These are phyloP conservation scores for Malania oleifera DNA, from an alignment of 164 flowering plant species.

Conservation along the genomic window DNA sequence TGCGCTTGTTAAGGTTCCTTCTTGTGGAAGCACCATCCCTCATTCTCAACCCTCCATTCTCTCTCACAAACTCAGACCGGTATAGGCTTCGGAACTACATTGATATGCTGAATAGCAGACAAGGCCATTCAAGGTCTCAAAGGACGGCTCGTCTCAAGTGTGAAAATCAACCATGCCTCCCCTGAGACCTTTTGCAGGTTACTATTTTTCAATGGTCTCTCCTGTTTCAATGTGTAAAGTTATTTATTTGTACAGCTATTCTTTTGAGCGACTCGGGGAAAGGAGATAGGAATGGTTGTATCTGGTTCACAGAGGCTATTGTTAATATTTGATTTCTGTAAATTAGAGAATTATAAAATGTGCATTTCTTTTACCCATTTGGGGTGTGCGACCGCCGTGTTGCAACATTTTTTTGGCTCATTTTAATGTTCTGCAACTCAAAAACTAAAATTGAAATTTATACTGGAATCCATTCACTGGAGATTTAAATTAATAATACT, in stretches of 20 bases:
- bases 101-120: slow-evolving; percentile 66
- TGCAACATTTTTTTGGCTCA: too few relatives aligned
- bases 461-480: too few relatives aligned
- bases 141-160: slow-evolving; percentile 56
- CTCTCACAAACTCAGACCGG: slow-evolving; percentile 79
- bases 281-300: background rate
- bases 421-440: too few relatives aligned
- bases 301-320: background rate
- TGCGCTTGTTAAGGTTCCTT: slow-evolving; percentile 62
- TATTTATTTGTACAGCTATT: slow-evolving; percentile 57
- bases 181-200: slow-evolving; percentile 13
- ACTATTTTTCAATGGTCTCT: background rate
- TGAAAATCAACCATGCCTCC: slow-evolving; percentile 41
- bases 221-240: slow-evolving; percentile 14
- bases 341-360: slow-evolving; percentile 2
- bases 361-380: background rate
- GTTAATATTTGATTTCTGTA: slow-evolving; percentile 11
- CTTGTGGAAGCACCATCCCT: slow-evolving; percentile 91
- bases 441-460: too few relatives aligned
- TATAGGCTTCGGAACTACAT: slow-evolving; percentile 74
- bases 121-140: slow-evolving; percentile 60
- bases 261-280: slow-evolving; percentile 29
- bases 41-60: slow-evolving; percentile 83
- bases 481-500: too few relatives aligned
- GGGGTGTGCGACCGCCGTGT: too few relatives aligned